Evolutionary conservation across 208 protist genomes (phyloP).

Genomic region (Acanthamoeba triangularis): DNA sequence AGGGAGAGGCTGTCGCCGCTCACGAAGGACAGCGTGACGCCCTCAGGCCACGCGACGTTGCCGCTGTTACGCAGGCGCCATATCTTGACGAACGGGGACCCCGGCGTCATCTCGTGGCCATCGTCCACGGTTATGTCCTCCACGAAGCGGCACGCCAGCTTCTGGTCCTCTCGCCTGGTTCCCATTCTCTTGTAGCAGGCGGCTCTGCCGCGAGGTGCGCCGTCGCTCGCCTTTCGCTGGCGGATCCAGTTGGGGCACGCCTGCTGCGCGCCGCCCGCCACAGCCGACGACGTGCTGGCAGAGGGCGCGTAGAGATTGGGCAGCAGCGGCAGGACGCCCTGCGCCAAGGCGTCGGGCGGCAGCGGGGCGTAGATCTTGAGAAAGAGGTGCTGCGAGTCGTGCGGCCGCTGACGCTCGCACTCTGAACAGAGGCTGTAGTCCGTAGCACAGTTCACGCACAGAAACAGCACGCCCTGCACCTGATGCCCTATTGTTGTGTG

Average conservation of each 20-base stretch:
- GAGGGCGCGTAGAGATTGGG: conserved; percentile 24
- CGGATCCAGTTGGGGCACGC: conserved; percentile 1
- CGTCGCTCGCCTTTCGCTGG: background rate
- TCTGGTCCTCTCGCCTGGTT: background rate
- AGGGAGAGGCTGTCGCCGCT: conserved; percentile 69
- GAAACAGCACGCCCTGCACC: background rate
- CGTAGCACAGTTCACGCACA: conserved; percentile 5
- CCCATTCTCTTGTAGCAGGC: background rate
- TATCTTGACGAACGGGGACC: conserved; percentile 79
- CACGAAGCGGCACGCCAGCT: conserved; percentile 70
- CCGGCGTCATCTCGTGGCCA: conserved; percentile 39
- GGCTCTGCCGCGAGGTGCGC: no score
- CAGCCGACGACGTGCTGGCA: background rate
- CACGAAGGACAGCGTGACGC: conserved; percentile 27
- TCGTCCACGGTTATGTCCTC: conserved; percentile 76
- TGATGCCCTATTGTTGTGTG: background rate
- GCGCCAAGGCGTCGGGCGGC: background rate
- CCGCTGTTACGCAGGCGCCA: conserved; percentile 79
- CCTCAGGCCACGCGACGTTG: conserved; percentile 38
- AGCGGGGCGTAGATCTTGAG: conserved; percentile 19
- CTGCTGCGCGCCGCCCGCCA: background rate
- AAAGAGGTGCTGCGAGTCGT: conserved; percentile 20
- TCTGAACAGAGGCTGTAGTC: background rate
- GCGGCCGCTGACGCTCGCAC: background rate
- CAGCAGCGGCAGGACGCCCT: background rate